Evolutionary conservation across 495 filamentous ascomycete genomes (phyloP).

Genomic region (Cladorrhinum samala): DNA sequence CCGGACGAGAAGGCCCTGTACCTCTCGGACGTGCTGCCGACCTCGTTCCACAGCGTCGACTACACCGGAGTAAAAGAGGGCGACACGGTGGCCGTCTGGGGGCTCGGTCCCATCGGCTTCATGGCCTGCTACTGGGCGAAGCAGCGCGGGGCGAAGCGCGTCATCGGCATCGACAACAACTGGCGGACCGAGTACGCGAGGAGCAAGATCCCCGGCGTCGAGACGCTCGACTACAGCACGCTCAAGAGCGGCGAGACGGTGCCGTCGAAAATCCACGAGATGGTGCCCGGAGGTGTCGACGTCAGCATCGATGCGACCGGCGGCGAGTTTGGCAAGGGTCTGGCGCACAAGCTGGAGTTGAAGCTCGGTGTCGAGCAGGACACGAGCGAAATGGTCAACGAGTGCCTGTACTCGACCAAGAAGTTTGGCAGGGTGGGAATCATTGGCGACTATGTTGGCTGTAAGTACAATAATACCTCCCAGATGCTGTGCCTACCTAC

Average conservation of each 20-base stretch:
- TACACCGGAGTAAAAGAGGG: slow-evolving; percentile 7
- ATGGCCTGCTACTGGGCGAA: slow-evolving; percentile 11
- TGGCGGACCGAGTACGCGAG: slow-evolving; percentile 8
- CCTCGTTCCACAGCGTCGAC: slow-evolving; percentile 42
- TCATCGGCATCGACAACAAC: slow-evolving; percentile 12
- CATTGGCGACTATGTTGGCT: slow-evolving; percentile 8
- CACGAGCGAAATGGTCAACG: slow-evolving; percentile 15
- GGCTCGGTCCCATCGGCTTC: slow-evolving; percentile 10
- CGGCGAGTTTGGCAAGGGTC: slow-evolving; percentile 12
- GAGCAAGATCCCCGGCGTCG: slow-evolving; percentile 1
- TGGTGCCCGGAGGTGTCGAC: slow-evolving; percentile 12
- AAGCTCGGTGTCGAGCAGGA: slow-evolving; percentile 6
- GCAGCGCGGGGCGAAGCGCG: slow-evolving; percentile 3
- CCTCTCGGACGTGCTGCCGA: slow-evolving; percentile 58
- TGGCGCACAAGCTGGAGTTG: slow-evolving; percentile 9
- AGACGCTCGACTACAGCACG: slow-evolving; percentile 7
- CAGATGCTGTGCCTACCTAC: too few relatives aligned
- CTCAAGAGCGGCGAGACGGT: slow-evolving; percentile 3
- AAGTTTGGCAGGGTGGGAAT: slow-evolving; percentile 11
- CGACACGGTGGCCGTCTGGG: slow-evolving; percentile 10
- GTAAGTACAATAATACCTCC: background rate
- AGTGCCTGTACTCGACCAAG: slow-evolving; percentile 1
- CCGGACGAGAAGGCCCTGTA: slow-evolving; percentile 65
- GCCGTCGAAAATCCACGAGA: slow-evolving; percentile 4
- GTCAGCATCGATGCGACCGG: slow-evolving; percentile 11